These are phyloP conservation scores for Taiozyma sp. DNA, from an alignment of 1,139 yeast genomes.

Conservation along the genomic window DNA sequence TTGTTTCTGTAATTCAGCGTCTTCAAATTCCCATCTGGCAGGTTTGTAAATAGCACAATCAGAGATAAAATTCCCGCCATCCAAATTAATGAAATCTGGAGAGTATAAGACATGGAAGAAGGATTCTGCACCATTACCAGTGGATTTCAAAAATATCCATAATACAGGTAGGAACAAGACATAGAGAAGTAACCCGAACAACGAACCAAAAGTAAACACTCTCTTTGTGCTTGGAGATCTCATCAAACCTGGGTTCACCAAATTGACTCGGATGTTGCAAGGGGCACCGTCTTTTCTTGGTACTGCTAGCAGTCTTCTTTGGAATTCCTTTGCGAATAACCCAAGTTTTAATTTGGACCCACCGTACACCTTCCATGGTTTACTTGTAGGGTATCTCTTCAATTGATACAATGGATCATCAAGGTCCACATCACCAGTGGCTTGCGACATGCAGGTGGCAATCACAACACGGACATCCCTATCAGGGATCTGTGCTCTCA, in stretches of 20 bases:
- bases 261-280: slow-evolving; percentile 60
- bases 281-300: slow-evolving; percentile 53
- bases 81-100: slow-evolving; percentile 55
- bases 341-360: slow-evolving; percentile 73
- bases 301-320: slow-evolving; percentile 44
- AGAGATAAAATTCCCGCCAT: slow-evolving; percentile 66
- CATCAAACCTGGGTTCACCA: slow-evolving; percentile 91
- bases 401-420: slow-evolving; percentile 64
- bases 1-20: slow-evolving; percentile 52
- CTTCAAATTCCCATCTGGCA: slow-evolving; percentile 57
- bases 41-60: slow-evolving; percentile 62
- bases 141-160: slow-evolving; percentile 74
- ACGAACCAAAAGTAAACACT: slow-evolving; percentile 67
- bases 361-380: slow-evolving; percentile 78
- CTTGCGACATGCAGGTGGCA: slow-evolving; percentile 71
- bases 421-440: slow-evolving; percentile 60
- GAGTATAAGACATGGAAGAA: slow-evolving; percentile 63
- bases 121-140: slow-evolving; percentile 76
- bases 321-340: slow-evolving; percentile 71
- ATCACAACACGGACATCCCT: slow-evolving; percentile 81
- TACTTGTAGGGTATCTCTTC: slow-evolving; percentile 51
- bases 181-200: slow-evolving; percentile 64
- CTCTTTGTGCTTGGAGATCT: slow-evolving; percentile 83
- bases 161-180: slow-evolving; percentile 70
- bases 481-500: slow-evolving; percentile 88